Evolutionary conservation across 768 basidiomycete species (phyloP), one percentile per base, ranked within the genome.

Genomic region (Neoboletus subvelutipes): DNA sequence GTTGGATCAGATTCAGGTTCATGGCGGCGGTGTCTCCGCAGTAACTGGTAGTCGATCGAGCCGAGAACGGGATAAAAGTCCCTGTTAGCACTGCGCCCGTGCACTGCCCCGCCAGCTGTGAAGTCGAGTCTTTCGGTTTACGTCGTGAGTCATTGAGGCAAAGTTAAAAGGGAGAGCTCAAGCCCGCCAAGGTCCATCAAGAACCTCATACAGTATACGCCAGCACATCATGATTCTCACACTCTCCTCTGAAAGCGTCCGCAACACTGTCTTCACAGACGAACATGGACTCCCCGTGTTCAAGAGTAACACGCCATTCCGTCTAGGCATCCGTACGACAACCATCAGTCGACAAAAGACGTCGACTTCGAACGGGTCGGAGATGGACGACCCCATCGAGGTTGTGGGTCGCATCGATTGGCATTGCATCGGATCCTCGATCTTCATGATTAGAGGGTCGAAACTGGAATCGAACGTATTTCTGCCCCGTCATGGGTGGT

Each of bases 381-480:
- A 47, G n/a, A 55, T 50, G 52, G 57, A 50, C 1, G 66, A 69
- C 43, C 58, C 61, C n/a, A 69, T 65, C 31, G 64, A 67, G 4
- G 58, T 65, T 6, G 46, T 76, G 42, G 74, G 69, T 17, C 53
- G 63, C 43, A 75, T 78, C 15, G 65, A 70, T 4, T 76, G 74
- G 71, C 62, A 64, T 17, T 48, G 52, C 10, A 20, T 73, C n/a
- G 55, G 60, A 11, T 67, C 73, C 1, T 69, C 74, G 10, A 63
- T 64, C 26, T 64, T 77, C 50, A 64, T 54, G 10, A 67, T 74
- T 28, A 61, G 64, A 10, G 75, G 59, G 5, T 52, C 41, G 18
- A 70, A 67, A 50, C 45, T 71, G 4, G 50, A 66, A 28, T 66
- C 72, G 1, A 57, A 56, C 26, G 50, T 52, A 1, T 76, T 70